Conservation (phyloP, 306 rosid genomes). For the Albizia julibrissin region DNA sequence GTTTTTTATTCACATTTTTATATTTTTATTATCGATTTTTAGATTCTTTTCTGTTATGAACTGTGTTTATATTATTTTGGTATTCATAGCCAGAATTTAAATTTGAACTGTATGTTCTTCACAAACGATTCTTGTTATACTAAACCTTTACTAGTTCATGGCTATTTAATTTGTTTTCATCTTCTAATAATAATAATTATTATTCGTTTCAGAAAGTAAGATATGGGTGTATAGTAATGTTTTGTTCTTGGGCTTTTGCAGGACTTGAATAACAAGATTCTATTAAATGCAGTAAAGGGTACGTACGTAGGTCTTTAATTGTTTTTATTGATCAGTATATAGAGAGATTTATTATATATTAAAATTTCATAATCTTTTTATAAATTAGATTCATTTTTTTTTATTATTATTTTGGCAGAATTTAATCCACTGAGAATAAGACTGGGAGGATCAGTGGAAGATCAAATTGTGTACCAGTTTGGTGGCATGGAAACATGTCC, state of each 20-base stretch:
- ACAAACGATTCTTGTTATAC: background rate
- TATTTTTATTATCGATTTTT: background rate
- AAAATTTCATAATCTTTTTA: background rate
- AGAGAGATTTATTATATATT: too few species aligned
- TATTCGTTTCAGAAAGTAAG: background rate
- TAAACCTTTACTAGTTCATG: background rate
- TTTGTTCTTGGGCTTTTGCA: constrained; percentile 19
- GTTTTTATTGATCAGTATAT: background rate
- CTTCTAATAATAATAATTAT: background rate
- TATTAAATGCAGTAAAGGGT: constrained; percentile 63
- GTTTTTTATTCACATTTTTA: background rate
- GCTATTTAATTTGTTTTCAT: background rate
- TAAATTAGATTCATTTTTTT: background rate
- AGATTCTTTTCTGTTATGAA: background rate
- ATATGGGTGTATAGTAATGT: background rate
- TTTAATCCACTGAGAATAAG: constrained; percentile 60
- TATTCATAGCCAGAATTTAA: background rate
- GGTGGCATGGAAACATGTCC: constrained; percentile 39
- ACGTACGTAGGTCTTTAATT: background rate
- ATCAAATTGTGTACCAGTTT: constrained; percentile 55
- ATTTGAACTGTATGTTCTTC: background rate
- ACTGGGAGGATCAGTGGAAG: constrained; percentile 75
- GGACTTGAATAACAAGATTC: constrained; percentile 56
- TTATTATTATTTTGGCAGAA: constrained; percentile 30
- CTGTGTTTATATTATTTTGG: background rate